Conservation (phyloP, 2,329 filamentous ascomycete species). For the Sclerotinia trifoliorum region DNA sequence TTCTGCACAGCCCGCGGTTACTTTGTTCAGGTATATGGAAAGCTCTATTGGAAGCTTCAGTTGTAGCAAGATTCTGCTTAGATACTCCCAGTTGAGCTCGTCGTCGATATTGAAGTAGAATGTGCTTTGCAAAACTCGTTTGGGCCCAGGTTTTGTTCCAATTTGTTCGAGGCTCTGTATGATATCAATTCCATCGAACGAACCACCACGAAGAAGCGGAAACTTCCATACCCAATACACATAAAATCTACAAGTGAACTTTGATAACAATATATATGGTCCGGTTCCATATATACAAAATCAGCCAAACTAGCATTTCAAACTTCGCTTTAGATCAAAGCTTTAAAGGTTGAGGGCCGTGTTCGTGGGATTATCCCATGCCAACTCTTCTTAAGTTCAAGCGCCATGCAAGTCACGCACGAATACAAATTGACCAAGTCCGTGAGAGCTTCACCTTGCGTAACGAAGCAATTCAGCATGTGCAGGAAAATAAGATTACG, state of each 20-base stretch:
- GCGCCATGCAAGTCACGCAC: constrained; percentile 5
- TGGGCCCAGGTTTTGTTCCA: neutral
- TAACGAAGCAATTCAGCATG: neutral
- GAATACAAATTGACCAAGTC: neutral
- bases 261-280: neutral
- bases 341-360: neutral
- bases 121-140: neutral
- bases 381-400: neutral
- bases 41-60: neutral
- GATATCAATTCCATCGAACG: neutral
- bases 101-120: neutral
- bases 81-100: neutral
- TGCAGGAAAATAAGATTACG: constrained; percentile 15
- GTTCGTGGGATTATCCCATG: neutral
- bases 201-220: neutral
- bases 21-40: neutral
- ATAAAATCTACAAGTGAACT: neutral
- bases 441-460: constrained; percentile 4
- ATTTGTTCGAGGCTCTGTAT: neutral
- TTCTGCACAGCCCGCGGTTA: neutral
- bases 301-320: neutral
- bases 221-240: neutral
- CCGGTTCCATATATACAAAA: neutral
- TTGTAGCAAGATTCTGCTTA: neutral
- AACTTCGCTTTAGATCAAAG: neutral